phyloP scores from a whole-genome alignment of 495 filamentous ascomycete species.

The Aspergillus cavernicola region DNA sequence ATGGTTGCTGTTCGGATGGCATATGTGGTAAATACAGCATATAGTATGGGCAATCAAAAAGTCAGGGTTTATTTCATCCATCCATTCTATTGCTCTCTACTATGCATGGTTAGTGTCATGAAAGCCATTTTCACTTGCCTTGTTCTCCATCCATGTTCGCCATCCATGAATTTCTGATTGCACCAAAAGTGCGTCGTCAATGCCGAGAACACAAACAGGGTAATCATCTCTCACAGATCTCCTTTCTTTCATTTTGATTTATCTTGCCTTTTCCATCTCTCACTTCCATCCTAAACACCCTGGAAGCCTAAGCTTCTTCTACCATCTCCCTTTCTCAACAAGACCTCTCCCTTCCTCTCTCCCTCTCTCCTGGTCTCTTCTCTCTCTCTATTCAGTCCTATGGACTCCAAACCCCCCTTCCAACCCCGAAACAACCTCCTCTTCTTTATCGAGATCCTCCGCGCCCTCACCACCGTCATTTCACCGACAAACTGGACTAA shows the following conservation, averaged over 20 bases:
- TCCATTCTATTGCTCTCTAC: too few species aligned
- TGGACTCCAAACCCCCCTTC: too few species aligned
- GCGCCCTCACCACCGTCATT: background rate
- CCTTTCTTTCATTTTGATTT: background rate
- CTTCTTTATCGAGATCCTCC: background rate
- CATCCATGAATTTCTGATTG: too few species aligned
- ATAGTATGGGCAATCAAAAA: constrained; percentile 10
- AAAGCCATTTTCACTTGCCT: background rate
- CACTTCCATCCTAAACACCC: background rate
- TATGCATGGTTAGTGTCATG: too few species aligned
- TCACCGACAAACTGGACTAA: too few species aligned
- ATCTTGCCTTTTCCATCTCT: background rate
- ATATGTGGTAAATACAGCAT: constrained; percentile 12
- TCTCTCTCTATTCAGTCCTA: too few species aligned
- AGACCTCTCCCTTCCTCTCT: too few species aligned
- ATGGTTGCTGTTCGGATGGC: constrained; percentile 1
- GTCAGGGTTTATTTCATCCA: constrained; percentile 5
- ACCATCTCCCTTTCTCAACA: too few species aligned
- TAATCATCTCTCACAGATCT: background rate
- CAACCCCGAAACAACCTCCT: background rate
- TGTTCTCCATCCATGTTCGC: background rate
- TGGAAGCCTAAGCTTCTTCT: too few species aligned
- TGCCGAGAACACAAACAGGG: too few species aligned
- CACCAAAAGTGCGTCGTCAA: too few species aligned
- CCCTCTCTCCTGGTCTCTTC: too few species aligned